Evolutionary conservation across 2,329 filamentous ascomycete genomes (phyloP).

Genomic region (Magnaporthiopsis incrustans): DNA sequence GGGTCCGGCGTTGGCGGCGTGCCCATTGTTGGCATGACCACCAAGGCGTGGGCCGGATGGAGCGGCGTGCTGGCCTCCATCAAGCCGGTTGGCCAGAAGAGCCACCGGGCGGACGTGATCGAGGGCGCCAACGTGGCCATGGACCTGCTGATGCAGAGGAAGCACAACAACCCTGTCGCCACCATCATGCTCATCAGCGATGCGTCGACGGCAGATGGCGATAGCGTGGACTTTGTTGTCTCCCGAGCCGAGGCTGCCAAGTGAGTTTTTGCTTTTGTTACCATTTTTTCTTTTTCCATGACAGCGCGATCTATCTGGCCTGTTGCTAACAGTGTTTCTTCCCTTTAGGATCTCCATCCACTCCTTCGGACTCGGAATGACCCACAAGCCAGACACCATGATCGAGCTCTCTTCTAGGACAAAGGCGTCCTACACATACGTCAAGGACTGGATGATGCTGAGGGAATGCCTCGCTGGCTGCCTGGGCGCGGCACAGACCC

Average conservation of each 20-base stretch:
- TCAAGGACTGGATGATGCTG: slow-evolving; percentile 99
- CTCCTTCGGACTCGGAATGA: slow-evolving; percentile 92
- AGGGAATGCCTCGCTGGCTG: slow-evolving; percentile 93
- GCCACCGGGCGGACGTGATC: slow-evolving; percentile 88
- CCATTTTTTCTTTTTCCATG: not conserved
- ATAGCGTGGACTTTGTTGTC: slow-evolving; percentile 96
- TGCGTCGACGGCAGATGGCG: slow-evolving; percentile 85
- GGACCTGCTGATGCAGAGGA: slow-evolving; percentile 96
- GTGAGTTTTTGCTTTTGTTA: slow-evolving; percentile 39
- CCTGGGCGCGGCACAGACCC: slow-evolving; percentile 81
- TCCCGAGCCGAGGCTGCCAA: slow-evolving; percentile 95
- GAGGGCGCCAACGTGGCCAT: slow-evolving; percentile 97
- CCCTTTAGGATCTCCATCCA: slow-evolving; percentile 76
- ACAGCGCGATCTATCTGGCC: not conserved
- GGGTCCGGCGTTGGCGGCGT: slow-evolving; percentile 90
- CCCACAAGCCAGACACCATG: slow-evolving; percentile 98
- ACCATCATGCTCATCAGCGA: slow-evolving; percentile 97
- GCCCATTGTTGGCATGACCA: slow-evolving; percentile 95
- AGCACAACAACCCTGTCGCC: slow-evolving; percentile 89
- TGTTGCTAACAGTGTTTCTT: slow-evolving; percentile 17
- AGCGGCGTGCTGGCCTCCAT: slow-evolving; percentile 77
- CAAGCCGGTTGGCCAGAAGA: slow-evolving; percentile 92
- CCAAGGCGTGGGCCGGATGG: slow-evolving; percentile 91
- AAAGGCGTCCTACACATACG: slow-evolving; percentile 95
- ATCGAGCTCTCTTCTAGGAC: slow-evolving; percentile 92